phyloP scores from a whole-genome alignment of 352 stramenopile genomes.

The Pythium biforme region DNA sequence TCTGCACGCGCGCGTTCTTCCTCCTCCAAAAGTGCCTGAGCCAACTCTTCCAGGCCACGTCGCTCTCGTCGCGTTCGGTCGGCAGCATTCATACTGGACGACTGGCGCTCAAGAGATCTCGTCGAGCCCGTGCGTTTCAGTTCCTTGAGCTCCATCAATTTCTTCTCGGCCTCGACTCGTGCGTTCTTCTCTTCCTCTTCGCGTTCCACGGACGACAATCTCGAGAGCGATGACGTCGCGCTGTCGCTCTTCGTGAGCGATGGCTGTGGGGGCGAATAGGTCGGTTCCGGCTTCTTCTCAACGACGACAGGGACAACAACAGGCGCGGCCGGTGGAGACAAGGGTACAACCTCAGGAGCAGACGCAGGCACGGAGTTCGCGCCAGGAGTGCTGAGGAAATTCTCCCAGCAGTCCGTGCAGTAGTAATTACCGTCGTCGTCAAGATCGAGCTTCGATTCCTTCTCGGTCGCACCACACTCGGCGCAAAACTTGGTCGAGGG shows the following conservation, averaged over 20 bases:
- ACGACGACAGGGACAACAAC: slow-evolving; percentile 4
- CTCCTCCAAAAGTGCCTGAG: slow-evolving; percentile 73
- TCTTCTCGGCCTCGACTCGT: slow-evolving; percentile 75
- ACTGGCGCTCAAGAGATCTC: slow-evolving; percentile 45
- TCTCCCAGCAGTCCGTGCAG: slow-evolving; percentile 88
- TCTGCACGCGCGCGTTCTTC: slow-evolving; percentile 78
- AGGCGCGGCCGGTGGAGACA: slow-evolving; percentile 22
- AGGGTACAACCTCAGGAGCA: slow-evolving; percentile 7
- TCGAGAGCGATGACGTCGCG: slow-evolving; percentile 29
- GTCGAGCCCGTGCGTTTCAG: slow-evolving; percentile 65
- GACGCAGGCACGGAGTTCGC: slow-evolving; percentile 14
- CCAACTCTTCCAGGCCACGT: slow-evolving; percentile 74
- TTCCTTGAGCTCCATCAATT: slow-evolving; percentile 80
- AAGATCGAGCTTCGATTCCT: slow-evolving; percentile 71
- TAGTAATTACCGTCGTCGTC: slow-evolving; percentile 86
- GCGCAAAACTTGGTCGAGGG: slow-evolving; percentile 75
- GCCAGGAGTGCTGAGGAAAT: slow-evolving; percentile 64
- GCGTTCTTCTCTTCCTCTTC: slow-evolving; percentile 76
- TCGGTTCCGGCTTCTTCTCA: slow-evolving; percentile 20
- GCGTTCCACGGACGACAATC: slow-evolving; percentile 46
- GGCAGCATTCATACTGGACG: slow-evolving; percentile 46
- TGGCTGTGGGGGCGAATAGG: slow-evolving; percentile 26
- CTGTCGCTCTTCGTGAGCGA: slow-evolving; percentile 35
- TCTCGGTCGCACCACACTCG: slow-evolving; percentile 74
- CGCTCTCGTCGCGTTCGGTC: slow-evolving; percentile 72